phyloP scores from a whole-genome alignment of 768 basidiomycete genomes.

The Suillus lakei region DNA sequence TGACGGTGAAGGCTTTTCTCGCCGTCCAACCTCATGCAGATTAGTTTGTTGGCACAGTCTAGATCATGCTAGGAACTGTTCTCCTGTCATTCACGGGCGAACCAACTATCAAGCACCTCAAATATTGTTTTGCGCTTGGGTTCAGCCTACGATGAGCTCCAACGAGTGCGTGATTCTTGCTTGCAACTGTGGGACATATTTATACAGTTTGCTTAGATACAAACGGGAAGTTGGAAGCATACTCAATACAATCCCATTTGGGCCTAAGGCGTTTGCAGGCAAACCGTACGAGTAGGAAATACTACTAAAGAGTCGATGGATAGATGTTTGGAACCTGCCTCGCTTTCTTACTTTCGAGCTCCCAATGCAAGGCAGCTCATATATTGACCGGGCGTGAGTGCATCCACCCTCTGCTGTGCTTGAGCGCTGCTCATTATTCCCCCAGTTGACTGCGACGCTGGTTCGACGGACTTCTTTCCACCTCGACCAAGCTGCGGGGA shows the following conservation, averaged over 20 bases:
- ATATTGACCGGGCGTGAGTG: no score
- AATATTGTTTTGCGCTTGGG: constrained; percentile 84
- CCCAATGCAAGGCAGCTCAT: no score
- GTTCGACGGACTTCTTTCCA: no score
- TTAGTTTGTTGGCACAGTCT: constrained; percentile 85
- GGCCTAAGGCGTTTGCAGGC: constrained; percentile 19
- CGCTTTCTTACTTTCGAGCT: no score
- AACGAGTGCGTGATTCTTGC: constrained; percentile 60
- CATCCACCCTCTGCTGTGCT: no score
- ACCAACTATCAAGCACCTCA: constrained; percentile 82
- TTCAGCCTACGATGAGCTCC: constrained; percentile 96
- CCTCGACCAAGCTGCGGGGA: no score
- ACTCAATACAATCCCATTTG: background rate
- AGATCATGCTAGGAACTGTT: constrained; percentile 93
- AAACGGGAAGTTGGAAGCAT: constrained; percentile 40
- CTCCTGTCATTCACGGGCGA: constrained; percentile 98
- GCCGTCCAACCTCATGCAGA: constrained; percentile 94
- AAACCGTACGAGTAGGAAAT: constrained; percentile 34
- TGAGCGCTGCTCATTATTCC: no score
- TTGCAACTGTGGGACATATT: background rate
- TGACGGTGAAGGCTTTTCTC: constrained; percentile 96
- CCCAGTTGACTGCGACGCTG: no score
- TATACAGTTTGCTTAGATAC: constrained; percentile 37
- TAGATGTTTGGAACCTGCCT: no score
- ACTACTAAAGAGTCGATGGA: background rate